These are phyloP conservation scores for Hypoxylon sp. DNA, from an alignment of 2,329 filamentous ascomycete genomes.

Conservation along the genomic window DNA sequence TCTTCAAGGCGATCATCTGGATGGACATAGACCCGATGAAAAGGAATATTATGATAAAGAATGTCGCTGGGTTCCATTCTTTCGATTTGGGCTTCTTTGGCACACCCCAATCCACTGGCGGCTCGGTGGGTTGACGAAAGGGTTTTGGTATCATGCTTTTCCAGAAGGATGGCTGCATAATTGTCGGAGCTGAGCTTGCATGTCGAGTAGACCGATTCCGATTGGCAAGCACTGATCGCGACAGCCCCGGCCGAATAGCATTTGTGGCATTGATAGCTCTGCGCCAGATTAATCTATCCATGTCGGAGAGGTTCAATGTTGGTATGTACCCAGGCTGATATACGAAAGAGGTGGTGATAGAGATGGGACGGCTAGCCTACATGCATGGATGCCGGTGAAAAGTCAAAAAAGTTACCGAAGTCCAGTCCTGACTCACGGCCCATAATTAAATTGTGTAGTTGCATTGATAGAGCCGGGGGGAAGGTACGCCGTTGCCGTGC, in stretches of 20 bases:
- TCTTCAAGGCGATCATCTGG: slow-evolving; percentile 85
- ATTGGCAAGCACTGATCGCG: slow-evolving; percentile 11
- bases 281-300: slow-evolving; percentile 36
- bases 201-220: slow-evolving; percentile 38
- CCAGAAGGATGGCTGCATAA: slow-evolving; percentile 75
- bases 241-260: slow-evolving; percentile 14
- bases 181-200: slow-evolving; percentile 60
- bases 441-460: no score
- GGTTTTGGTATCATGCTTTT: slow-evolving; percentile 76
- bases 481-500: slow-evolving; percentile 21
- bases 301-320: slow-evolving; percentile 18
- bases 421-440: not conserved
- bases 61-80: slow-evolving; percentile 84
- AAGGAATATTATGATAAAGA: slow-evolving; percentile 84
- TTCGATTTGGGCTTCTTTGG: slow-evolving; percentile 63
- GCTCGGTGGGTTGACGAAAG: slow-evolving; percentile 61
- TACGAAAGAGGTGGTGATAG: not conserved
- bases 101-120: slow-evolving; percentile 47
- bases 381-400: not conserved
- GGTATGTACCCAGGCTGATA: not conserved
- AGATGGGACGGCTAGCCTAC: slow-evolving; percentile 2
- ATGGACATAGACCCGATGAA: slow-evolving; percentile 97
- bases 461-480: not conserved
- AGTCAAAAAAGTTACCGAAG: not conserved
- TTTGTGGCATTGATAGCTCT: slow-evolving; percentile 35